Conservation (phyloP, 768 basidiomycete genomes). For the Leccinum arenicola region DNA sequence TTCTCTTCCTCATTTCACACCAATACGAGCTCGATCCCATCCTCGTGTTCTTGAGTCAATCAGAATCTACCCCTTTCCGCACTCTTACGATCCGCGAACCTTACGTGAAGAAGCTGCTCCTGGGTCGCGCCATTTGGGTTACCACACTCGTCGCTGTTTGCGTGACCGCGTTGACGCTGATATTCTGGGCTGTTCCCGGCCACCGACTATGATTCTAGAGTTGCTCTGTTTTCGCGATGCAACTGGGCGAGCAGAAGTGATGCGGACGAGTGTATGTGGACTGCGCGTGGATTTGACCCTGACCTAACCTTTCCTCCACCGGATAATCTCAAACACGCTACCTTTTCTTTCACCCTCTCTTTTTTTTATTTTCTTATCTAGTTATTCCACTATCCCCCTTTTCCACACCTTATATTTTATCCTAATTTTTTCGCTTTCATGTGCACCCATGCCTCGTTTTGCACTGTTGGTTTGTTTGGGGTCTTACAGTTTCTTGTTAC, state of each 20-base stretch:
- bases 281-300: conserved; percentile 15
- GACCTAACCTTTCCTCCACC: conserved; percentile 13
- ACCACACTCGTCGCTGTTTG: conserved; percentile 72
- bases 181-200: conserved; percentile 97
- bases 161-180: conserved; percentile 76
- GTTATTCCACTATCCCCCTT: conserved; percentile 22
- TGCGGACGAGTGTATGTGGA: conserved; percentile 12
- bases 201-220: conserved; percentile 61
- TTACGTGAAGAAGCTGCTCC: conserved; percentile 87
- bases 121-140: conserved; percentile 92
- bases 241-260: conserved; percentile 4
- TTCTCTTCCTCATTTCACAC: conserved; percentile 90
- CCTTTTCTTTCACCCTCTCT: conserved; percentile 14
- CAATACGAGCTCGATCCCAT: conserved; percentile 97
- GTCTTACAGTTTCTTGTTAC: conserved; percentile 21
- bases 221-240: conserved; percentile 5
- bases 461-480: conserved; percentile 14
- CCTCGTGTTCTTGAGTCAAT: conserved; percentile 89
- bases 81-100: conserved; percentile 89
- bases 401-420: conserved; percentile 20
- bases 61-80: conserved; percentile 96
- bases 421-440: conserved; percentile 26
- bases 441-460: conserved; percentile 22
- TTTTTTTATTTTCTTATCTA: conserved; percentile 33
- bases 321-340: conserved; percentile 23